Evolutionary conservation across 2,329 filamentous ascomycete species (phyloP), one percentile per base, ranked within the genome.

Genomic region (Pseudocercospora pini-densiflorae): DNA sequence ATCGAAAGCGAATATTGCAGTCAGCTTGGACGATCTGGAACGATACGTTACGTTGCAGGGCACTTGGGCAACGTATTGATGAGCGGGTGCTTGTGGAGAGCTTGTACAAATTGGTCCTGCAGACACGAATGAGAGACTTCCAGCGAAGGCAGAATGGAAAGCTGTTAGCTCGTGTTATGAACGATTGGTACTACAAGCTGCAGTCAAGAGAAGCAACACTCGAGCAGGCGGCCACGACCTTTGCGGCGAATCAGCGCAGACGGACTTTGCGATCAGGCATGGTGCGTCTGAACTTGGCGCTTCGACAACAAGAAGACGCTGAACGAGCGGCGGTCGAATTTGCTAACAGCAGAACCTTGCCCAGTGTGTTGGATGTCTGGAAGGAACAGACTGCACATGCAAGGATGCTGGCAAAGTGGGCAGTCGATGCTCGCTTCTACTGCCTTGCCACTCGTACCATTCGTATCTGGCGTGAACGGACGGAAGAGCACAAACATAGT

Each of bases 11-110:
- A 54, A 75, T 89, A 29, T 72, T 88, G 59, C 83, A 83, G 59
- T 87, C 87, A 73, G 81, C 85, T 3, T 88, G 86, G 80, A 88
- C 83, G 1, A 79, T 80, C 10, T 90, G 88, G 89, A 90, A 89
- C 68, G 86, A 90, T 71, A 79, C 79, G 16, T 79, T 89, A 16
- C 86, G 88, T 19, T 84, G 81, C 67, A 80, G 84, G 70, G 82
- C 83, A 16, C 76, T 90, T 1, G 78, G 77, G 58, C 78, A 81
- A 21, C 83, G 82, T 14, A 85, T 89, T 57, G 81, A 89, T 68
- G 83, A 86, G 68, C 83, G 88, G 3, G 70, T 89, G 47, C 78
- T 86, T 49, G 77, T 85, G 31, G 83, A 89, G 72, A 77, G 80
- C 6, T 79, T 90, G 67, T 89, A 88, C 75, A 87, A 83, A 75